Percentiles rank a stretch among this genome's conserved stretches.
phyloP scores from a whole-genome alignment of 2,329 filamentous ascomycete species.

The Mycosphaerelloides madeirae region DNA sequence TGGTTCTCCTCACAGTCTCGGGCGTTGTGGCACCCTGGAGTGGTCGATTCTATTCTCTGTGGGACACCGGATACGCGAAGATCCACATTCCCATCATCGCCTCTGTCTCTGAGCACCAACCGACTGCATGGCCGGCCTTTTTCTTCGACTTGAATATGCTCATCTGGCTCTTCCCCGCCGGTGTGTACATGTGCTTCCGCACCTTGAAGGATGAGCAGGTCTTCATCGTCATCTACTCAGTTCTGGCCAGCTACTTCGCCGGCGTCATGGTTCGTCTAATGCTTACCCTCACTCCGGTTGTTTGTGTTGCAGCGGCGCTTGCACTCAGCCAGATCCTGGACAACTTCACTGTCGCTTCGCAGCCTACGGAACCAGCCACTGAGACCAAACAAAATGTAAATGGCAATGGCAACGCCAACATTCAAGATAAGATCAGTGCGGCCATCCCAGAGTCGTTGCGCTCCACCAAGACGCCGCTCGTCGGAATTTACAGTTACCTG shows the following conservation, averaged over 20 bases:
- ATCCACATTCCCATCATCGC: constrained; percentile 99
- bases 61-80: constrained; percentile 98
- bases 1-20: constrained; percentile 76
- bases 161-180: constrained; percentile 98
- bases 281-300: constrained; percentile 92
- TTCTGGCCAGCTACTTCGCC: constrained; percentile 95
- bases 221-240: constrained; percentile 94
- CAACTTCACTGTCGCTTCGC: constrained; percentile 67
- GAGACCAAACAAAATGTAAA: constrained; percentile 38
- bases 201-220: constrained; percentile 92
- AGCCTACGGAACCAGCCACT: constrained; percentile 46
- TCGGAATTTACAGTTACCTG: constrained; percentile 77
- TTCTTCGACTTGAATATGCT: constrained; percentile 98
- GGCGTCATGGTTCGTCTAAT: constrained; percentile 99
- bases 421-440: constrained; percentile 53
- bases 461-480: constrained; percentile 64
- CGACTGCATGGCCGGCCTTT: constrained; percentile 97
- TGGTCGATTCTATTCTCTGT: constrained; percentile 97
- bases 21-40: constrained; percentile 97
- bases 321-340: constrained; percentile 84
- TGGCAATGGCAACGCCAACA: constrained; percentile 41
- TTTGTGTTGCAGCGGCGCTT: constrained; percentile 89
- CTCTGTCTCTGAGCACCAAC: constrained; percentile 98
- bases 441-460: constrained; percentile 56
- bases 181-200: constrained; percentile 97